Conservation (phyloP, 129 eudicot genomes). For the Sambucus nigra region DNA sequence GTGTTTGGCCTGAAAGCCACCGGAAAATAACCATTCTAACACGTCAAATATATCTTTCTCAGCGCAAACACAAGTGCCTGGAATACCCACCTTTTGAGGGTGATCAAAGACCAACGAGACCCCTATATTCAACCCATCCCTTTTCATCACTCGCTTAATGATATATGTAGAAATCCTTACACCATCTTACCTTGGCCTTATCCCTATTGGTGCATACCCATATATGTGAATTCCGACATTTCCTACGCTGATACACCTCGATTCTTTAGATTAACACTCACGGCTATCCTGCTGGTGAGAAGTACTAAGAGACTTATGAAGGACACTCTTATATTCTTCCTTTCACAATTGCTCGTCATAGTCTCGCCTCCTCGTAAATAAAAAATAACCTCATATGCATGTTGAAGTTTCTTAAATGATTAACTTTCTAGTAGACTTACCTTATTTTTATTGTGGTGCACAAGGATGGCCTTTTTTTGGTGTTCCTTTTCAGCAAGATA, state of each 20-base stretch:
- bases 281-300: slow-evolving; percentile 58
- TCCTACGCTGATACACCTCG: slow-evolving; percentile 98
- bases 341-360: slow-evolving; percentile 87
- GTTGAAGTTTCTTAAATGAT: slow-evolving; percentile 88
- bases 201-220: slow-evolving; percentile 94
- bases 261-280: slow-evolving; percentile 72
- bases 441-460: slow-evolving; percentile 97
- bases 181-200: slow-evolving; percentile 96
- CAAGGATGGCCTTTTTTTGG: slow-evolving; percentile 91
- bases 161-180: slow-evolving; percentile 97
- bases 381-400: slow-evolving; percentile 75
- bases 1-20: slow-evolving; percentile 99
- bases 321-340: slow-evolving; percentile 59
- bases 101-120: slow-evolving; percentile 69
- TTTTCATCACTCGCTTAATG: slow-evolving; percentile 99
- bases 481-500: slow-evolving; percentile 71
- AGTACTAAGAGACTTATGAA: slow-evolving; percentile 62
- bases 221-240: slow-evolving; percentile 84
- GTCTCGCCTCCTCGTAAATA: slow-evolving; percentile 55
- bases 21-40: slow-evolving; percentile 97
- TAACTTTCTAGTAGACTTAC: slow-evolving; percentile 93
- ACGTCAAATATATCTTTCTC: slow-evolving; percentile 94
- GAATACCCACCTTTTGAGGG: slow-evolving; percentile 90
- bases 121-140: slow-evolving; percentile 98
- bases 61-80: slow-evolving; percentile 95